Evolutionary conservation across 2,329 filamentous ascomycete species (phyloP).

Genomic region (Ophiosphaerella korrae): DNA sequence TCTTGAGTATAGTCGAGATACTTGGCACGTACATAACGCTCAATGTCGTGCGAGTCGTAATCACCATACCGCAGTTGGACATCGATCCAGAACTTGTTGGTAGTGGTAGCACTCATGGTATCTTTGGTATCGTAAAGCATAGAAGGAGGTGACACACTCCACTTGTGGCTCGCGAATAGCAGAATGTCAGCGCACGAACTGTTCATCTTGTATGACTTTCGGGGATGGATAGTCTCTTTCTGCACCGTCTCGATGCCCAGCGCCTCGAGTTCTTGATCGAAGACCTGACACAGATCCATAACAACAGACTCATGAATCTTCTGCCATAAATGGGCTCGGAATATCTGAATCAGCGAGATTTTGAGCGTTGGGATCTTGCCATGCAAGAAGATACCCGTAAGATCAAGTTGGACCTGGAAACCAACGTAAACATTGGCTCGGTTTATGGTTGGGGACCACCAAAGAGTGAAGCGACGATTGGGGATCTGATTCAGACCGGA

Average conservation of each 20-base stretch:
- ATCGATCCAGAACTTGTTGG: slow-evolving; percentile 99
- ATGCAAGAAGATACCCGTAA: slow-evolving; percentile 98
- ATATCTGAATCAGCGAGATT: slow-evolving; percentile 98
- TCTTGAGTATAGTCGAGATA: slow-evolving; percentile 99
- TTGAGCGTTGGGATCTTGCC: slow-evolving; percentile 98
- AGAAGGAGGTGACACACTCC: slow-evolving; percentile 95
- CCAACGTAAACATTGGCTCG: slow-evolving; percentile 97
- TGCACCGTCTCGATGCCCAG: slow-evolving; percentile 96
- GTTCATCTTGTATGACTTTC: slow-evolving; percentile 99
- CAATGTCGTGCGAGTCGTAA: slow-evolving; percentile 98
- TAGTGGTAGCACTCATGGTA: slow-evolving; percentile 87
- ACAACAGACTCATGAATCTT: slow-evolving; percentile 99
- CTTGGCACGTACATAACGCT: slow-evolving; percentile 95
- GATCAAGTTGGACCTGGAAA: slow-evolving; percentile 97
- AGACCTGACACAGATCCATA: slow-evolving; percentile 98
- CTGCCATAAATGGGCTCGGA: slow-evolving; percentile 99
- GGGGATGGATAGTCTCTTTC: slow-evolving; percentile 97
- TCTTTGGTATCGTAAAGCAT: slow-evolving; percentile 96
- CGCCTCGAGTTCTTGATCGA: slow-evolving; percentile 95
- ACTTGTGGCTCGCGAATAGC: slow-evolving; percentile 96
- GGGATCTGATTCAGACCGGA: slow-evolving; percentile 98
- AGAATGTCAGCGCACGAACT: slow-evolving; percentile 97
- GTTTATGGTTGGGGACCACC: slow-evolving; percentile 94
- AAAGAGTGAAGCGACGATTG: slow-evolving; percentile 96
- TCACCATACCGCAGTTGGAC: slow-evolving; percentile 96